A percentile compares a stretch with the other conserved stretches of the same genome.
phyloP scores from a whole-genome alignment of 2,329 filamentous ascomycete genomes.

The Phoma herbarum region DNA sequence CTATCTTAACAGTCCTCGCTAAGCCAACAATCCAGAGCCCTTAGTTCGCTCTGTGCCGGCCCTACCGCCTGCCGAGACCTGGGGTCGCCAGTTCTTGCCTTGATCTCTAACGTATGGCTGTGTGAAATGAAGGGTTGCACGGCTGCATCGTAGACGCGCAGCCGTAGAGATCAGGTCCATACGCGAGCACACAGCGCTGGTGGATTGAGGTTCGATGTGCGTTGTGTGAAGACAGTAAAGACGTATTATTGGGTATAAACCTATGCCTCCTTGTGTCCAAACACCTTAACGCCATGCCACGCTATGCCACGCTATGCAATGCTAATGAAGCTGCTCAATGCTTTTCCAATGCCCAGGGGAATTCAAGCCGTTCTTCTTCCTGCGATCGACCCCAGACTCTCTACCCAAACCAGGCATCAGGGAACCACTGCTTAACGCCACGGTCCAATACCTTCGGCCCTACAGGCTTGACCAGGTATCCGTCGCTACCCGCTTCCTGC shows the following conservation, averaged over 20 bases:
- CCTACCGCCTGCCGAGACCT: not conserved
- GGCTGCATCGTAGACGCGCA: not conserved
- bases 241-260: conserved; percentile 9
- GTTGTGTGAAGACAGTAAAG: not conserved
- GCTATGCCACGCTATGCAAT: conserved; percentile 14
- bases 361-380: not conserved
- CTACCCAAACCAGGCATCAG: conserved; percentile 22
- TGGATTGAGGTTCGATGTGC: not conserved
- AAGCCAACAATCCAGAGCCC: not conserved
- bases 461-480: conserved; percentile 46
- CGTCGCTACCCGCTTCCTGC: conserved; percentile 41
- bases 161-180: not conserved
- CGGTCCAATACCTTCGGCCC: conserved; percentile 41
- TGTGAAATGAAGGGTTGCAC: not conserved
- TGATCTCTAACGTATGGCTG: not conserved
- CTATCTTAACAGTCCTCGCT: not conserved
- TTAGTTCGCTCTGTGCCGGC: not conserved
- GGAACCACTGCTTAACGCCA: conserved; percentile 34
- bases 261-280: not conserved
- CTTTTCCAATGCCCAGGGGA: not conserved
- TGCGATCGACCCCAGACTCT: not conserved
- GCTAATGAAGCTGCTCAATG: not conserved
- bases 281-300: conserved; percentile 9
- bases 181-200: not conserved
- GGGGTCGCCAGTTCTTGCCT: not conserved